Evolutionary conservation across 2,329 filamentous ascomycete genomes (phyloP).

Genomic region (Massarina eburnea): DNA sequence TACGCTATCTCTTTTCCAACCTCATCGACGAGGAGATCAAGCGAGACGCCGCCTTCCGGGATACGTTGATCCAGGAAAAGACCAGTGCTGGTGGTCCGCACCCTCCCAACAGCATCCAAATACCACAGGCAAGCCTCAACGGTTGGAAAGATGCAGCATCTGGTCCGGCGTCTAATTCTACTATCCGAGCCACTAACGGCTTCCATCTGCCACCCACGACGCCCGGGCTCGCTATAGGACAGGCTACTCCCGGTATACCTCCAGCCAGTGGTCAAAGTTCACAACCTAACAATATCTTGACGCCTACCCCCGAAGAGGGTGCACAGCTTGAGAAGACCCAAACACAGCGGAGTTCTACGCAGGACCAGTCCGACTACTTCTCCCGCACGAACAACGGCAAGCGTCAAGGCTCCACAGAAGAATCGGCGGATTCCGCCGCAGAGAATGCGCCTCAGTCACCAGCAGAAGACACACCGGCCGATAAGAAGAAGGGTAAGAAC

Average conservation of each 20-base stretch:
- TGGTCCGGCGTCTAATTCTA: slow-evolving; percentile 51
- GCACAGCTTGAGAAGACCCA: slow-evolving; percentile 55
- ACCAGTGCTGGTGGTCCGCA: slow-evolving; percentile 58
- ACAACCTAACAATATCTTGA: slow-evolving; percentile 40
- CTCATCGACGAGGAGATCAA: slow-evolving; percentile 88
- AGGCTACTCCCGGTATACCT: slow-evolving; percentile 65
- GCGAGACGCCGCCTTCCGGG: slow-evolving; percentile 74
- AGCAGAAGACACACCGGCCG: slow-evolving; percentile 42
- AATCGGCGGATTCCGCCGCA: slow-evolving; percentile 28
- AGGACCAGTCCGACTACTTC: slow-evolving; percentile 75
- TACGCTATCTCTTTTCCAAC: slow-evolving; percentile 87
- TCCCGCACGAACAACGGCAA: slow-evolving; percentile 52
- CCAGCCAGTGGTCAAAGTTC: slow-evolving; percentile 40
- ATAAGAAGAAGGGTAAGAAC: slow-evolving; percentile 58
- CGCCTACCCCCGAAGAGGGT: slow-evolving; percentile 47
- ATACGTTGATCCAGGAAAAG: slow-evolving; percentile 67
- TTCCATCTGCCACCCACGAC: slow-evolving; percentile 64
- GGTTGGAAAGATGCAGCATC: slow-evolving; percentile 46
- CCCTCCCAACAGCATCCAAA: slow-evolving; percentile 63
- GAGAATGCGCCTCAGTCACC: slow-evolving; percentile 40
- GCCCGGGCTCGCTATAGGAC: slow-evolving; percentile 75
- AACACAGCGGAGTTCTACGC: slow-evolving; percentile 56
- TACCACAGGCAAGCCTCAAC: slow-evolving; percentile 52
- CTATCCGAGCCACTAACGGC: slow-evolving; percentile 61
- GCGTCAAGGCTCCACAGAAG: slow-evolving; percentile 25